Evolutionary conservation across 2,329 filamentous ascomycete genomes (phyloP), one percentile per base, ranked within the genome.

Genomic region (Leptodontidium sp.): DNA sequence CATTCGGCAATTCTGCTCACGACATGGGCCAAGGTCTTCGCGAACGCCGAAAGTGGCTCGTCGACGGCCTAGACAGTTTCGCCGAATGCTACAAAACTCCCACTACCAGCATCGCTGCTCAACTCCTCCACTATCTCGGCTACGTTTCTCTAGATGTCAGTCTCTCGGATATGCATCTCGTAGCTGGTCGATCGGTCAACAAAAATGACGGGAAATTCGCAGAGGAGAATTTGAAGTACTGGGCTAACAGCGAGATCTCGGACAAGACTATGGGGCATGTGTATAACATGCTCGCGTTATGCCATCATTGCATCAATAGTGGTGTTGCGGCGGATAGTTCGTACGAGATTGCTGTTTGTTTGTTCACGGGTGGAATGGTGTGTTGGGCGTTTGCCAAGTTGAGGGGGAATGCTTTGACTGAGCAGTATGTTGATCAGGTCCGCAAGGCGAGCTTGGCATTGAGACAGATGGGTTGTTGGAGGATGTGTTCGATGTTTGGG

Each of bases 341-440:
- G 1, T 77, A 73, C 52, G 75, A 77, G 58, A 70, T 76, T 29
- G 70, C 72, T 0, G 70, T 74, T 2, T 72, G 73, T 59, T 49
- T 77, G 14, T 76, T 77, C 21, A 77, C 75, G 0, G 75, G 74
- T 11, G 75, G 75, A 0, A 73, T 77, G 66, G 72, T 77, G 0
- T 77, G 75, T 49, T 77, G 75, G 75, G 75, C 74, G 5, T 77
- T 73, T 68, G 74, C 72, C 15, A 73, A 75, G 59, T 57, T 77
- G 55, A 70, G 70, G 43, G 58, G 38, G 2, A 67, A 66, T 24
- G 45, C 50, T 12, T 40, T 57, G 32, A 70, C 49, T 26, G 70
- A 69, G 29, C 61, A 70, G 55, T 71, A 71, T 49, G 57, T 73
- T 17, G 66, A 70, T 1, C 66, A 72, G 40, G 72, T 77, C 21